Evolutionary conservation across 1,284 basidiomycete genomes (phyloP), one percentile per base, ranked within the genome.

Genomic region (Stygiomarasmius scandens): DNA sequence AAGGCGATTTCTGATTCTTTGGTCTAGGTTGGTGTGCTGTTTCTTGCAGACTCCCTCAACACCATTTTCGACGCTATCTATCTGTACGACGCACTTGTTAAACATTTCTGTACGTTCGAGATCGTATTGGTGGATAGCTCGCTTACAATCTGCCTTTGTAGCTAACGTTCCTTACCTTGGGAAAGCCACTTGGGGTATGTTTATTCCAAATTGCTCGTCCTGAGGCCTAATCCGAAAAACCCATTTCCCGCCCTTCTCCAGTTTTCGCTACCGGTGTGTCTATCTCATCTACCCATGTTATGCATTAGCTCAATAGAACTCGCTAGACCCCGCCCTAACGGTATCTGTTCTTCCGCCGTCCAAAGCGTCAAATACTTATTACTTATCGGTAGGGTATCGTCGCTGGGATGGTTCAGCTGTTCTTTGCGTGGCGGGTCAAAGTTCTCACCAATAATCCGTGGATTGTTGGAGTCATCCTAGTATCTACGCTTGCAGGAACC

Each of bases 341-440:
- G 73, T 74, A 34, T 49, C 54, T 14, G 29, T 6, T 9, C 19
- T 9, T 43, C 25, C 51, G 4, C 4, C 38, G 11, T 8, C 8
- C 27, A n/a, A 34, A 27, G 29, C 25, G 8, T 49, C 20, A 45
- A 46, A 29, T 38, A 14, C 24, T 44, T 41, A 53, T 36, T 38
- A n/a, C 43, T 49, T n/a, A 9, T 32, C 27, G n/a, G n/a, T n/a
- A 76, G 74, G 72, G 65, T 12, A 64, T 76, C 22, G 73, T 74
- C 41, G 71, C 70, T 9, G 58, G 62, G 20, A 53, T 69, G 20
- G 72, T 77, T n/a, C 73, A 77, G 57, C 34, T 66, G 3, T 76
- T 75, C 61, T 74, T 73, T 50, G 69, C 71, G 2, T 76, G 75
- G 74, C 63, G 75, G 23, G 66, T 78, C 49, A 61, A 67, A 14